Percentiles rank a stretch among this genome's conserved stretches.
phyloP scores from a whole-genome alignment of 306 rosid species.

The Gillenia trifoliata region DNA sequence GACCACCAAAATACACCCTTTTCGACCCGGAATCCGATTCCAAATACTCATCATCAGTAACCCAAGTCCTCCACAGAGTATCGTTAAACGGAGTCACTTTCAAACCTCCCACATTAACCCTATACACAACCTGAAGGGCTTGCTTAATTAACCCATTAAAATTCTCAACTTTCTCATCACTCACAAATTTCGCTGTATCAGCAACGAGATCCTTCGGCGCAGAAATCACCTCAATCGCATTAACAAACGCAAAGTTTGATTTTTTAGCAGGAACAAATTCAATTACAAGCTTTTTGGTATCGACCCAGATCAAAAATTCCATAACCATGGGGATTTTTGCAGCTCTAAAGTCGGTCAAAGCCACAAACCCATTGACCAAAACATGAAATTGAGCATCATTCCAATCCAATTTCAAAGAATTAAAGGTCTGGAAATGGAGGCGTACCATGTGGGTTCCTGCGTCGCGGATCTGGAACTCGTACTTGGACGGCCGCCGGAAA shows the following conservation, averaged over 20 bases:
- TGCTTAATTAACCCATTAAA: conserved; percentile 50
- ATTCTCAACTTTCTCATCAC: conserved; percentile 12
- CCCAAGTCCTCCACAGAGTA: conserved; percentile 89
- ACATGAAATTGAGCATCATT: conserved; percentile 55
- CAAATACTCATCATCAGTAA: conserved; percentile 60
- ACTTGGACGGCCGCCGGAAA: conserved; percentile 55
- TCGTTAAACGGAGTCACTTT: conserved; percentile 94
- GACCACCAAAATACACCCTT: conserved; percentile 57
- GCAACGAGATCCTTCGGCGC: conserved; percentile 83
- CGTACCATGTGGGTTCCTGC: conserved; percentile 82
- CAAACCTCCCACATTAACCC: conserved; percentile 80
- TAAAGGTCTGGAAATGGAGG: conserved; percentile 60
- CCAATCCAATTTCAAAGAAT: conserved; percentile 38
- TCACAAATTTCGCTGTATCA: conserved; percentile 45
- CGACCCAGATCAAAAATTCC: conserved; percentile 60
- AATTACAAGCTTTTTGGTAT: conserved; percentile 43
- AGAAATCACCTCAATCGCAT: conserved; percentile 90
- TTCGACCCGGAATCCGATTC: conserved; percentile 41
- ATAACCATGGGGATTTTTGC: conserved; percentile 31
- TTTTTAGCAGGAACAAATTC: conserved; percentile 49
- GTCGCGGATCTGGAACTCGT: conserved; percentile 48
- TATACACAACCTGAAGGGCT: conserved; percentile 63
- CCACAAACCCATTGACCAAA: conserved; percentile 51
- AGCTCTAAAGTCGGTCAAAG: conserved; percentile 38
- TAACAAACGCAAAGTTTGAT: conserved; percentile 63